These are phyloP conservation scores for Suillus decipiens DNA, from an alignment of 768 basidiomycete species.

Conservation along the genomic window DNA sequence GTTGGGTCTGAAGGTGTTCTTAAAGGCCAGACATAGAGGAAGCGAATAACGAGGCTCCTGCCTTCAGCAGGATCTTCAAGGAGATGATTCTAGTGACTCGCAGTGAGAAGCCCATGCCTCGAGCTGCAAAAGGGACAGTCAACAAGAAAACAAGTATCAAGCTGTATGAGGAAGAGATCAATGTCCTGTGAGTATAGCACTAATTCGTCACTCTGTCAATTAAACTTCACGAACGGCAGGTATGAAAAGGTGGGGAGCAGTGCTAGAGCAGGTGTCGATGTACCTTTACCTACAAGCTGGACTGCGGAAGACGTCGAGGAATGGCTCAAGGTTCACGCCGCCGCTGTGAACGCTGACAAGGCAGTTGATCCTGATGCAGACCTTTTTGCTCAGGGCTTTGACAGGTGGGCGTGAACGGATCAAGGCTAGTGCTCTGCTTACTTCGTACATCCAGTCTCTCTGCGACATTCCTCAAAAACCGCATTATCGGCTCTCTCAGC, in stretches of 20 bases:
- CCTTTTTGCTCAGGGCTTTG: conserved; percentile 38
- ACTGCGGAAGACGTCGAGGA: conserved; percentile 14
- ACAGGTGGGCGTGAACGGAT: conserved; percentile 29
- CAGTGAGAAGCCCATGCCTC: conserved; percentile 43
- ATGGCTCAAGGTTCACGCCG: conserved; percentile 33
- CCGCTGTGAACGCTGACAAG: conserved; percentile 12
- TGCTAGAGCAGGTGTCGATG: conserved; percentile 18
- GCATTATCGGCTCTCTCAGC: conserved; percentile 24
- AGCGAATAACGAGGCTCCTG: conserved; percentile 43
- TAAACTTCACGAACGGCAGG: conserved; percentile 18
- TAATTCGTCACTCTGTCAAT: background rate
- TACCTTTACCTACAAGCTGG: conserved; percentile 29
- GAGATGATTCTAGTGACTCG: conserved; percentile 52
- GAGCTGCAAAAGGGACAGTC: conserved; percentile 48
- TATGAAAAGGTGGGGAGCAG: conserved; percentile 36
- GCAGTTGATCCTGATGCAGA: conserved; percentile 20
- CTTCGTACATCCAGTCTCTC: conserved; percentile 22
- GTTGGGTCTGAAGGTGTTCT: background rate
- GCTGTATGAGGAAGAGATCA: conserved; percentile 47
- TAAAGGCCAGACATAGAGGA: conserved; percentile 43
- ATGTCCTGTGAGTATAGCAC: conserved; percentile 39
- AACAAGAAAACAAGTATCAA: conserved; percentile 40
- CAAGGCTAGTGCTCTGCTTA: conserved; percentile 1
- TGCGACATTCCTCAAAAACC: conserved; percentile 31
- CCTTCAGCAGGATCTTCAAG: conserved; percentile 48